Percentiles rank a stretch among this genome's conserved stretches.
Evolutionary conservation across 139 green algal genomes (phyloP).

Genomic region (Closterium sp.): DNA sequence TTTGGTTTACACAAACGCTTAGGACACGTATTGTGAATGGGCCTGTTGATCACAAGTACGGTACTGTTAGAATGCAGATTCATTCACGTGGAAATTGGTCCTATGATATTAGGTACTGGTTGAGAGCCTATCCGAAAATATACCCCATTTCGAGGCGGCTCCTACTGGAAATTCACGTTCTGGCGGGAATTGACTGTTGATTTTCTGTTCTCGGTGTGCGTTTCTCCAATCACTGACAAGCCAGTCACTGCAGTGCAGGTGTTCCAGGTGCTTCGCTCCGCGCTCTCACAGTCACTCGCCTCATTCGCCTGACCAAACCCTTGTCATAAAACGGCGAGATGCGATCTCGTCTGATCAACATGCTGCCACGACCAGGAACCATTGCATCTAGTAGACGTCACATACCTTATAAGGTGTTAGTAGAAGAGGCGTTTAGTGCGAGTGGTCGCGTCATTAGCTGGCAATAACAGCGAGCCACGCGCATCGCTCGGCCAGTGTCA

Average conservation of each 20-base stretch:
- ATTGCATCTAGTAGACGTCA: neutral
- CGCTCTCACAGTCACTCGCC: too few species aligned
- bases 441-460: neutral
- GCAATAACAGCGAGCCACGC: neutral
- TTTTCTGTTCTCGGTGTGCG: neutral
- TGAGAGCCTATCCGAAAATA: too few species aligned
- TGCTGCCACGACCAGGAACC: neutral
- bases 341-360: neutral
- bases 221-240: neutral
- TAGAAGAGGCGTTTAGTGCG: neutral
- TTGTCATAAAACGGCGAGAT: neutral
- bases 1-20: too few species aligned
- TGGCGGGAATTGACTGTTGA: neutral
- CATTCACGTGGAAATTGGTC: too few species aligned
- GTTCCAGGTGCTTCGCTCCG: neutral
- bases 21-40: too few species aligned
- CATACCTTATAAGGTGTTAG: neutral
- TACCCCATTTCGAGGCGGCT: neutral
- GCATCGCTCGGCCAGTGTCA: too few species aligned
- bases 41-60: too few species aligned
- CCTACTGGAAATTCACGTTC: neutral
- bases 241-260: neutral
- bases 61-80: too few species aligned
- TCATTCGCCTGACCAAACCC: neutral
- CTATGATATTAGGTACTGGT: too few species aligned